Base-by-base conservation (phyloP, 441 rosid species). In the Syzygium syzygioides region DNA sequence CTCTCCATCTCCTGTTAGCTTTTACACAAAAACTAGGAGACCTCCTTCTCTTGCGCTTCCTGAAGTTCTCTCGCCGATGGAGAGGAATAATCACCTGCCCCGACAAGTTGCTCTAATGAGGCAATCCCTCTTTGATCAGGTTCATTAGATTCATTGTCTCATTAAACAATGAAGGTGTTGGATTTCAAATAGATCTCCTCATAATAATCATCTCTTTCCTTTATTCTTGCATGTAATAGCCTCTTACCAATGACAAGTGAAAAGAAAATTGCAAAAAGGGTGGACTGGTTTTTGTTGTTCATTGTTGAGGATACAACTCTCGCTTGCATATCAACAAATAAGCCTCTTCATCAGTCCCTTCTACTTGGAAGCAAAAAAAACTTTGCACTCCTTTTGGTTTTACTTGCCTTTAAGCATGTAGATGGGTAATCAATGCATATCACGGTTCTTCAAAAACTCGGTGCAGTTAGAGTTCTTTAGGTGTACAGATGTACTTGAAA, bases 111-210 rank as follows among this genome's bases (percentile, higher is more conserved):
- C 95, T 53, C 91, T 91, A 90, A 87, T 93, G 93, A 96, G 96
- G 93, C 95, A 96, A 90, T 94, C 99, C 90, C 95, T 97, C 89
- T 95, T 97, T 91, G 97, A 97, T 94, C 98, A 96, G 97, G 99
- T 97, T 84, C 60, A 15, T 13, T 76, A 45, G n/a, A 76, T 76
- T 76, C 83, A 13, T 41, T 45, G 10, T 76, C 53, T 76, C 25
- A 52, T 76, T 3, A 13, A 76, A 76, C 28, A 14, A 41, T 41
- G 83, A 41, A 76, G n/a, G 83, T 0, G 17, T 76, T 14, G 26
- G 83, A 41, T 76, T 41, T 26, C 83, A 7, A 76, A 41, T 25
- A 23, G 52, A 41, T 76, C 48, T 41, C 52, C 83, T 76, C 52
- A 76, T 23, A 41, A 76, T 76, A 76, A 76, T 60, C 60, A 14